Evolutionary conservation across 2,329 filamentous ascomycete genomes (phyloP).

Genomic region (Fusarium sp.): DNA sequence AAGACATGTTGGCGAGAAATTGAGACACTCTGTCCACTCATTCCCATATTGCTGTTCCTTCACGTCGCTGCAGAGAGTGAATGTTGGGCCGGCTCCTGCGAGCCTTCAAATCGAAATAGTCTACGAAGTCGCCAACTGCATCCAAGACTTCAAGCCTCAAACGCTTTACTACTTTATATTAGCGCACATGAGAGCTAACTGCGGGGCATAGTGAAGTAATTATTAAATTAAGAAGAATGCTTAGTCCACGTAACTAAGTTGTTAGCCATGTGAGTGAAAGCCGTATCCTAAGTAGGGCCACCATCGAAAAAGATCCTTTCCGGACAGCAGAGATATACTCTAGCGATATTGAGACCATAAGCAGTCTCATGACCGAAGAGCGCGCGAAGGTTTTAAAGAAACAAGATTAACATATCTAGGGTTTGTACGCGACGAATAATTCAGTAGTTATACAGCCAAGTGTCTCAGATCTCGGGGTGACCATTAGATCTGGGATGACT

Average conservation of each 20-base stretch:
- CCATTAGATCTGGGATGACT: background rate
- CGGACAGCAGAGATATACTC: background rate
- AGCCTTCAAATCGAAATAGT: background rate
- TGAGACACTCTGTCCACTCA: background rate
- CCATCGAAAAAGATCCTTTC: background rate
- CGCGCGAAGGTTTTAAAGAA: background rate
- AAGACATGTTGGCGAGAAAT: background rate
- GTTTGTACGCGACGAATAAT: background rate
- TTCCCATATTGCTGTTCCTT: background rate
- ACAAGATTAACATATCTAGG: background rate
- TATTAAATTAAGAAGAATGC: background rate
- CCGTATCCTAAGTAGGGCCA: background rate
- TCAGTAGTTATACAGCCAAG: background rate
- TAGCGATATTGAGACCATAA: too few species aligned
- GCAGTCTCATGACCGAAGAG: background rate
- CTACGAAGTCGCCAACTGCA: too few species aligned
- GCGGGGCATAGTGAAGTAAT: background rate
- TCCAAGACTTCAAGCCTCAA: background rate
- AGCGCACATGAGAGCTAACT: background rate
- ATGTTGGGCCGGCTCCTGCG: background rate
- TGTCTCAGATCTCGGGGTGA: background rate
- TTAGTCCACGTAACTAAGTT: background rate
- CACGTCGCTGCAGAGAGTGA: fast-evolving
- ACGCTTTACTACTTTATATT: too few species aligned
- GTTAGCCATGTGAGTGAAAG: background rate